Evolutionary conservation across 176 grass and related monocot species (phyloP).

Genomic region (Bolboschoenus planiculmis): DNA sequence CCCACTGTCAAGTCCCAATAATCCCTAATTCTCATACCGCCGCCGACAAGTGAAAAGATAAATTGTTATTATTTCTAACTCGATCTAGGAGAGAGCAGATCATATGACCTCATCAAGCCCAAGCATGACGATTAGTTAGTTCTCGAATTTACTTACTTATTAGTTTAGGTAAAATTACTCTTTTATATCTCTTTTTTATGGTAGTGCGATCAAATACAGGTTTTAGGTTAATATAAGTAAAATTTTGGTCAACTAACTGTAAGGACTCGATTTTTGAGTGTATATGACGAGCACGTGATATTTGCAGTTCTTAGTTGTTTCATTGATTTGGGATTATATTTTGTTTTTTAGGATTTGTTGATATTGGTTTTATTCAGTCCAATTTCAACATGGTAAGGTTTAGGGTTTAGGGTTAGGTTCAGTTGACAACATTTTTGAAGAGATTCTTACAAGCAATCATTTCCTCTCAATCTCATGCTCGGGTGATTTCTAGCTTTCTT

Average conservation of each 20-base stretch:
- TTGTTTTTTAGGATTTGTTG: background rate
- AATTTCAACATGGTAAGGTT: background rate
- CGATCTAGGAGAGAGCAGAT: no score
- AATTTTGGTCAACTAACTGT: background rate
- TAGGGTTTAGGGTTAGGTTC: no score
- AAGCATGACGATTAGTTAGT: no score
- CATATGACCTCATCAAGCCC: no score
- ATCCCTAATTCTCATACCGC: background rate
- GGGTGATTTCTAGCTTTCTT: no score
- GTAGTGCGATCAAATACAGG: background rate
- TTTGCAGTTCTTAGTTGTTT: background rate
- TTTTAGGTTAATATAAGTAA: background rate
- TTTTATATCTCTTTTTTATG: no score
- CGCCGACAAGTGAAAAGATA: background rate
- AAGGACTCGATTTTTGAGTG: background rate
- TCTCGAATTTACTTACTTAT: no score
- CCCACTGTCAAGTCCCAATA: background rate
- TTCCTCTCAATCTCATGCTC: background rate
- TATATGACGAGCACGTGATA: no score
- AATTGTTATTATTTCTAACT: background rate
- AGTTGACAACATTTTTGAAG: background rate
- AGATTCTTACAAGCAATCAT: background rate
- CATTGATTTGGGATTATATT: background rate
- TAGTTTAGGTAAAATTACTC: no score
- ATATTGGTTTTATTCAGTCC: background rate